phyloP scores from a whole-genome alignment of 129 eudicot genomes.

The sunflower (Helianthus annuus) region HanXRQr2.0-SUNRISE NC_035440.2:41071063-41071562 shows the following conservation, averaged over 20 bases:
- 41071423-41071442: slow-evolving; percentile 21
- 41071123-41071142: slow-evolving; percentile 98
- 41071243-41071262: slow-evolving; percentile 38
- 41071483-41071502: background rate
- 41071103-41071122: slow-evolving; percentile 33
- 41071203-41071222: slow-evolving; percentile 91
- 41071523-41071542: too few relatives aligned
- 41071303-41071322: slow-evolving; percentile 56
- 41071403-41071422: slow-evolving; percentile 24
- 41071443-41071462: background rate
- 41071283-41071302: background rate
- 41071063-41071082: background rate
- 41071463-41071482: background rate
- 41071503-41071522: too few relatives aligned
- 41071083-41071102: background rate
- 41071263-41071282: background rate
- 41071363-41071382: slow-evolving; percentile 64
- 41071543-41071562: too few relatives aligned
- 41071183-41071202: slow-evolving; percentile 92
- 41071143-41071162: slow-evolving; percentile 84
- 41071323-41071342: slow-evolving; percentile 57
- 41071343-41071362: slow-evolving; percentile 58
- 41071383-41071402: slow-evolving; percentile 63
- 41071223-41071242: slow-evolving; percentile 81
- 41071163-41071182: slow-evolving; percentile 95